Percentiles rank a stretch among this genome's conserved stretches.
phyloP scores from a whole-genome alignment of 1,139 yeast genomes.

The Arxiozyma telluris region DNA sequence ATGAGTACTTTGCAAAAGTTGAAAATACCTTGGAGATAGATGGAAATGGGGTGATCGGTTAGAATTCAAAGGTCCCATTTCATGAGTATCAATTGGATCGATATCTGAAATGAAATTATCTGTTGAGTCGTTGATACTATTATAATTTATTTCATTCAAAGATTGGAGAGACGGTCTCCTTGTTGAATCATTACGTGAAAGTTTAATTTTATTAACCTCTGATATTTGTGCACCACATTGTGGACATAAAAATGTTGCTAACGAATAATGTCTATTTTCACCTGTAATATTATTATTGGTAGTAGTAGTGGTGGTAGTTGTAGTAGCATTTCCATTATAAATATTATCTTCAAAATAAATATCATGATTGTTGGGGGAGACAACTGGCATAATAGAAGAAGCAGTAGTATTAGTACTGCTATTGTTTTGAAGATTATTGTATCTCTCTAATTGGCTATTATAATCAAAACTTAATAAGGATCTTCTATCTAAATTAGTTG shows the following conservation, averaged over 20 bases:
- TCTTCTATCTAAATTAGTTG: neutral
- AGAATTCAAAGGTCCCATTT: neutral
- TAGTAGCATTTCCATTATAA: no score
- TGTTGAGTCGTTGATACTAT: neutral
- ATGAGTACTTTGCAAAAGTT: slow-evolving; percentile 14
- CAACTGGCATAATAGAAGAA: no score
- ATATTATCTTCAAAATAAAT: no score
- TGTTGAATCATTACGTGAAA: neutral
- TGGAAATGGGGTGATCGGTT: slow-evolving; percentile 6
- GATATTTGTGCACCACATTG: slow-evolving; percentile 16
- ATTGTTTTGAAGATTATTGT: no score
- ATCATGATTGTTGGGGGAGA: no score
- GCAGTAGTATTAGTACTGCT: neutral
- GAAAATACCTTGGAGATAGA: slow-evolving; percentile 17
- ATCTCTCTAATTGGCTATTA: neutral
- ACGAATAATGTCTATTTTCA: neutral
- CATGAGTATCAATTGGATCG: neutral
- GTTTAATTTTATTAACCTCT: neutral
- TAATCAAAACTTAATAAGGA: neutral
- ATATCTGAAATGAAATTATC: neutral
- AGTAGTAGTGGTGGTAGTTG: no score
- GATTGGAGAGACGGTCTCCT: neutral
- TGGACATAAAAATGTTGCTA: slow-evolving; percentile 15
- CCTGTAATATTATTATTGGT: neutral
- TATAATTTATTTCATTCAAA: slow-evolving; percentile 4